Evolutionary conservation across 2,329 filamentous ascomycete species (phyloP), one percentile per base, ranked within the genome.

Genomic region (Venturia asperata): DNA sequence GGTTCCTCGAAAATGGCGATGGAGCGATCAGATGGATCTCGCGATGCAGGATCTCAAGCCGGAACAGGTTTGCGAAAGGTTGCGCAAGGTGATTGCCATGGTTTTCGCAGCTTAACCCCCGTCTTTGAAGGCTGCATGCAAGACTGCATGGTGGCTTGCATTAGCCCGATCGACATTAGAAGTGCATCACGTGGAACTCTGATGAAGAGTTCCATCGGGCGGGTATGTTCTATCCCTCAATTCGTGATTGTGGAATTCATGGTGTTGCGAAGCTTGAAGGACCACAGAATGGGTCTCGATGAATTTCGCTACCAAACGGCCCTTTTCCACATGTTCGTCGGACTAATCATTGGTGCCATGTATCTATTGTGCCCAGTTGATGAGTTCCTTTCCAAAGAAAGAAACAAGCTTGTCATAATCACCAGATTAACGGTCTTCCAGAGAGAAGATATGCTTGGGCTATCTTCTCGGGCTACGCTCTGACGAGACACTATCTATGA

Each of bases 1-100:
- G 5, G 11, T 5, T 5, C 11, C 30, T 37, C 5, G 17, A 11
- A 19, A 6, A 56, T 19, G 15, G 30, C 13, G 7, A 27, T 15
- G 13, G 10, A 19, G 52, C 7, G 15, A 19, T 4, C 15, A 37
- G 19, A n/a, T 19, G 15, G 17, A 13, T n/a, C 1, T n/a, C 30
- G 52, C 52, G 52, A 56, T 13, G 10, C 15, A 10, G 30, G 5
- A 1, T 37, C n/a, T 24, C 27, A 19, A 5, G 30, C 10, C 24
- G 19, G 17, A 2, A 30, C 2, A 27, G 13, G 52, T 15, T 56
- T 56, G 52, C 27, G 52, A 56, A 27, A 56, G 52, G 52, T 56
- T 56, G 52, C 30, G 52, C 52, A 56, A 56, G 52, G 37, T 6
- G 30, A 56, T 56, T n/a, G 52, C 30, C 52, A 56, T 56, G 52